Evolutionary conservation across 1,284 basidiomycete genomes (phyloP).

Genomic region (Waitea zeae): DNA sequence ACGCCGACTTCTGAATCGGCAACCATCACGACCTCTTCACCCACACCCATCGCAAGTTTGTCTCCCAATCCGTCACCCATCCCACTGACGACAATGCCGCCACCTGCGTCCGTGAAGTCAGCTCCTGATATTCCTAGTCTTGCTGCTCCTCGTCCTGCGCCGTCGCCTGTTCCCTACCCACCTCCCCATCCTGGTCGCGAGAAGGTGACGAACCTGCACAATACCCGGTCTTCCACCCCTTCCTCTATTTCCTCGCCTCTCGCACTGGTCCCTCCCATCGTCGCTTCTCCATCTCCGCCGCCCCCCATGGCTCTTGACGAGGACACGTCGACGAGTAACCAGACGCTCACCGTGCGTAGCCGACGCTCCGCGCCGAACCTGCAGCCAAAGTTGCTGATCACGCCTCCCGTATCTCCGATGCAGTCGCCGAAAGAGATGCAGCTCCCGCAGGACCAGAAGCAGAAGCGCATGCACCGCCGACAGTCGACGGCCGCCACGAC

Average conservation of each 20-base stretch:
- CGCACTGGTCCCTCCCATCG: conserved; percentile 63
- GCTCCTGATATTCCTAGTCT: no score
- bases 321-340: conserved; percentile 12
- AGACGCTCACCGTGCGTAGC: conserved; percentile 25
- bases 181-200: conserved; percentile 14
- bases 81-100: conserved; percentile 5
- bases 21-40: no score
- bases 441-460: conserved; percentile 29
- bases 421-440: conserved; percentile 39
- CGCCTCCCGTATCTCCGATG: conserved; percentile 60
- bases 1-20: no score
- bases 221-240: conserved; percentile 60
- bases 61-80: conserved; percentile 30
- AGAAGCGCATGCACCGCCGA: conserved; percentile 39
- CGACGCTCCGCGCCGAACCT: conserved; percentile 48
- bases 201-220: conserved; percentile 12
- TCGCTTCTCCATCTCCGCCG: conserved; percentile 41
- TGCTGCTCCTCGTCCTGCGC: background rate
- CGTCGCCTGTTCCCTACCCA: conserved; percentile 12
- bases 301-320: conserved; percentile 51
- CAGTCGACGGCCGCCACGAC: conserved; percentile 58
- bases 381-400: conserved; percentile 30
- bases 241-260: conserved; percentile 73
- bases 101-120: background rate
- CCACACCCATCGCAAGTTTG: conserved; percentile 49